Evolutionary conservation across 1,284 basidiomycete genomes (phyloP), one percentile per base, ranked within the genome.

Genomic region (Heterobasidion occidentale): DNA sequence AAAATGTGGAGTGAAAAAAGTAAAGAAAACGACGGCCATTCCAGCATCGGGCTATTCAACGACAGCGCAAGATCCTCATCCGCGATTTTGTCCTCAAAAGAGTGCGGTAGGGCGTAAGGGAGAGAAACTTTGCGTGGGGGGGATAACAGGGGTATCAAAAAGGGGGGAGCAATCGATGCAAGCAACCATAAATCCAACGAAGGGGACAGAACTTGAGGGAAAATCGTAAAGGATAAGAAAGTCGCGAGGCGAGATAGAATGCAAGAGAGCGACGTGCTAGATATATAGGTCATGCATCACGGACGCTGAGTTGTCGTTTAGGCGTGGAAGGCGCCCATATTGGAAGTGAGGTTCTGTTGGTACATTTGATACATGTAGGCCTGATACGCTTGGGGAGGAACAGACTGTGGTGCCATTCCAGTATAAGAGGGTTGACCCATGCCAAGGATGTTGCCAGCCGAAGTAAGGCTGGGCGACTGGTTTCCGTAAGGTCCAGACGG

Each of bases 361-460:
- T 90, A 89, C 71, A 84, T 75, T 71, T 86, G 84, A 66, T 90
- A 90, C 84, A 89, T 85, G 74, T 90, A 90, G 59, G 83, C 78
- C 71, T 88, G 84, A 68, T 90, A 90, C 62, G 87, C 71, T 17
- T 17, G 85, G 56, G 85, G 85, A 11, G 84, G 84, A 42, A 88
- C 74, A 42, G 79, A 73, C 65, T 83, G 84, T 48, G 81, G 77
- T 17, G 79, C 68, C 71, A 84, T 77, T 57, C 75, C 76, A 59
- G 75, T 77, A 68, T 87, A 90, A 36, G 80, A 66, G n/a, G 78
- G 75, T 62, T 84, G 84, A 45, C 73, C 76, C 79, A 89, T 84
- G 56, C 79, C 79, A 65, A 88, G 69, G 56, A 77, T 74, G 60
- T 73, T 74, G n/a, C 78, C 74, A 27, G 79, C 72, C 59, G 81